Conservation (phyloP, 768 basidiomycete species). For the Tulasnella sp. region DNA sequence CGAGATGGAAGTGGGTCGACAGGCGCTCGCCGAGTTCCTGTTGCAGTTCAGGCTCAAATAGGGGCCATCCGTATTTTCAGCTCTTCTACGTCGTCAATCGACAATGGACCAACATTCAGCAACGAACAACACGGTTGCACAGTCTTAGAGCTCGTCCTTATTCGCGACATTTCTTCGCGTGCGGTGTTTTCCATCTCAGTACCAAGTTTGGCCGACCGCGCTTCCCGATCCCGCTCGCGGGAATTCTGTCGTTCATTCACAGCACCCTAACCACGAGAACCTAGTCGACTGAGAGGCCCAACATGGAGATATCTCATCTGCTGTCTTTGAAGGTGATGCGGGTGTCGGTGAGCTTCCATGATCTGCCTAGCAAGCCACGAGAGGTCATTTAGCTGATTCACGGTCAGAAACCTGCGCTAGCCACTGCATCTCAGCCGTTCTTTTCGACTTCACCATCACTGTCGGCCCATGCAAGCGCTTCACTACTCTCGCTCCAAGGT, state of each 20-base stretch:
- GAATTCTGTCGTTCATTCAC: background rate
- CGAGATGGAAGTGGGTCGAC: background rate
- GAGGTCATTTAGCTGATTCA: background rate
- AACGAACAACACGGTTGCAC: background rate
- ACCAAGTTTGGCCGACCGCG: background rate
- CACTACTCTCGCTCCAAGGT: slow-evolving; percentile 67
- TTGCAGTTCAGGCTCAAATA: background rate
- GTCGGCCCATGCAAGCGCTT: slow-evolving; percentile 68
- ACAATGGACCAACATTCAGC: background rate
- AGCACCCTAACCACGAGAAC: background rate
- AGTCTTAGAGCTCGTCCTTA: background rate
- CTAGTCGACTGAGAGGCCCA: background rate
- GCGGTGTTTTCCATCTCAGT: background rate
- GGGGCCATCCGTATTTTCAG: background rate
- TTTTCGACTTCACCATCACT: slow-evolving; percentile 75
- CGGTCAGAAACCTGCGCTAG: slow-evolving; percentile 55
- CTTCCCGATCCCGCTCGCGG: background rate
- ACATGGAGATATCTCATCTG: slow-evolving; percentile 32
- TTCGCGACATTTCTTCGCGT: background rate
- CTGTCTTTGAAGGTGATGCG: slow-evolving; percentile 81
- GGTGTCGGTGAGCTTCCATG: slow-evolving; percentile 49
- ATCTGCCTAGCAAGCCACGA: background rate
- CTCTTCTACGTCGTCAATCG: background rate
- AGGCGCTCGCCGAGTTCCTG: background rate
- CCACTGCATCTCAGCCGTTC: slow-evolving; percentile 74